Percentiles rank a stretch among this genome's conserved stretches.
Conservation (phyloP, 495 filamentous ascomycete species). For the Annulohypoxylon maeteangense region DNA sequence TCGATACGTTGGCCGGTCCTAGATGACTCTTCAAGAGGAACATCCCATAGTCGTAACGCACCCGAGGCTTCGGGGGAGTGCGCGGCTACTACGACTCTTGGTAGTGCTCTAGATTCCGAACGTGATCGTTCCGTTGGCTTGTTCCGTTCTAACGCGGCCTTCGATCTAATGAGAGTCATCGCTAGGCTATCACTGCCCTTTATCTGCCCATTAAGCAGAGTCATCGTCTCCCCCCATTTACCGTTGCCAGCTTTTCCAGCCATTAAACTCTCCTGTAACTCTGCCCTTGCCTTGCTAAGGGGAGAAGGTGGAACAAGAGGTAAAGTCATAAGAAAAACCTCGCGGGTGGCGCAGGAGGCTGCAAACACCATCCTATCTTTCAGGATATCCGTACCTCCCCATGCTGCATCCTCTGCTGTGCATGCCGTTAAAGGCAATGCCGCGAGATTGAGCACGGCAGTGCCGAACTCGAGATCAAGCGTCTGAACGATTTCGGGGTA, state of each 20-base stretch:
- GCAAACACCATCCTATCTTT: slow-evolving; percentile 74
- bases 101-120: slow-evolving; percentile 38
- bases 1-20: slow-evolving; percentile 56
- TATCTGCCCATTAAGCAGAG: slow-evolving; percentile 67
- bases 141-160: slow-evolving; percentile 42
- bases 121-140: slow-evolving; percentile 52
- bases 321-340: slow-evolving; percentile 74
- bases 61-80: slow-evolving; percentile 75
- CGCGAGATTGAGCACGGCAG: slow-evolving; percentile 68
- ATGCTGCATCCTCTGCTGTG: slow-evolving; percentile 58
- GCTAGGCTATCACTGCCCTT: slow-evolving; percentile 72
- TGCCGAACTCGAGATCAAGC: slow-evolving; percentile 74
- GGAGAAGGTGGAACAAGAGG: slow-evolving; percentile 79
- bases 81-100: slow-evolving; percentile 60
- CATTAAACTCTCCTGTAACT: slow-evolving; percentile 57
- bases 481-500: slow-evolving; percentile 69
- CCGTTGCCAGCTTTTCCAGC: slow-evolving; percentile 61
- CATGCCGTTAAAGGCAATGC: slow-evolving; percentile 64
- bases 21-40: slow-evolving; percentile 53
- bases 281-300: slow-evolving; percentile 60
- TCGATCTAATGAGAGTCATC: slow-evolving; percentile 69
- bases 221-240: slow-evolving; percentile 69
- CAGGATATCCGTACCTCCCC: slow-evolving; percentile 69
- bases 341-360: slow-evolving; percentile 74
- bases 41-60: slow-evolving; percentile 59